Base-by-base conservation (phyloP, 179 eudicot species). In the Silene coronaria region DNA sequence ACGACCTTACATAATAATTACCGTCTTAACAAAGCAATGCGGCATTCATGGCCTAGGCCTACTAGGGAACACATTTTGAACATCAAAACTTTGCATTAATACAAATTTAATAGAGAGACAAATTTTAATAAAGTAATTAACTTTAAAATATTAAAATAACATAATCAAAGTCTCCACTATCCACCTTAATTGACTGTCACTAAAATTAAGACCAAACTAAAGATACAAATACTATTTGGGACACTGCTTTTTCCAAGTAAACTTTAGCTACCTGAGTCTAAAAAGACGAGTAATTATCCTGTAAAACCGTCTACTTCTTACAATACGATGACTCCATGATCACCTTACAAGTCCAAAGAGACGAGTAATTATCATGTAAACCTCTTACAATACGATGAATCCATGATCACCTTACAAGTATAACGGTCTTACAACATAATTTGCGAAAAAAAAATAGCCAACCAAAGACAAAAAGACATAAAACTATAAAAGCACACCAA, bases 381-480 rank as follows among this genome's bases (percentile, higher is more conserved):
- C 48, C 10, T 42, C 14, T 42, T 42, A 42, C 48, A 10, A 28
- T 28, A 28, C 32, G 32, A 28, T 28, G 32, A 28, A 28, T 28
- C 3, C 3, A 28, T n/a, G n/a, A n/a, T n/a, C n/a, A 28, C n/a
- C n/a, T n/a, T n/a, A n/a, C n/a, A n/a, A n/a, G n/a, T n/a, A n/a
- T n/a, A n/a, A 11, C 14, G 3, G 48, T 42, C 48, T 42, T 42
- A 42, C 13, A 42, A 0, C 3, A 42, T 13, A 42, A 42, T 42
- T 42, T 42, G 14, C 13, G 48, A 9, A 13, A 2, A 42, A 42
- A 16, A 17, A 21, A 53, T 53, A 16, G 17, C 58, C 57, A 48
- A 48, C 17, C 55, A 48, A 13, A 70, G 75, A 74, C 67, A 57
- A 57, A 71, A 75, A 70, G 75, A 71, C 76, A 62, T 62, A n/a